Evolutionary conservation across 1,284 basidiomycete genomes (phyloP).

Genomic region (Farysia itapuensis): DNA sequence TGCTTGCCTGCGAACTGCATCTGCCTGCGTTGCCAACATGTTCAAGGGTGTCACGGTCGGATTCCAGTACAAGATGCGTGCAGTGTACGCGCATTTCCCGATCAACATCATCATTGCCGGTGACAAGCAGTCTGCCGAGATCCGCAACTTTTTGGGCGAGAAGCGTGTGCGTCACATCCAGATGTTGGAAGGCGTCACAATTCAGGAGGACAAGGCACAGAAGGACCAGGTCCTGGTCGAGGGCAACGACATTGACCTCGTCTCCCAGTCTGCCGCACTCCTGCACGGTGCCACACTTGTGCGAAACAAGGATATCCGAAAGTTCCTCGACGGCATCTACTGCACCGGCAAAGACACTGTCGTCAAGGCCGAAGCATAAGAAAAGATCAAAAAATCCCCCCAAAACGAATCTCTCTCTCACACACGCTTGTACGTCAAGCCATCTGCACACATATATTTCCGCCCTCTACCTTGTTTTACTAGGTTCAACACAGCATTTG

Average conservation of each 20-base stretch:
- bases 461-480: background rate
- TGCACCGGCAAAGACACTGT: constrained; percentile 75
- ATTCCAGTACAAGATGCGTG: constrained; percentile 87
- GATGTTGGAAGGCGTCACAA: constrained; percentile 86
- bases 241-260: constrained; percentile 65
- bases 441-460: too few relatives aligned
- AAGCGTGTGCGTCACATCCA: constrained; percentile 85
- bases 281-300: constrained; percentile 59
- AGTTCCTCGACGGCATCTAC: constrained; percentile 71
- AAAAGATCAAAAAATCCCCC: too few relatives aligned
- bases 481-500: background rate
- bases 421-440: too few relatives aligned
- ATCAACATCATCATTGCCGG: constrained; percentile 98
- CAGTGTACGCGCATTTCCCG: constrained; percentile 99
- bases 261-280: constrained; percentile 58
- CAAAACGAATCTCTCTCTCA: too few relatives aligned
- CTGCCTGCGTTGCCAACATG: constrained; percentile 94
- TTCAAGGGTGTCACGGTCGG: constrained; percentile 83
- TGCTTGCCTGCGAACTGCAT: constrained; percentile 94
- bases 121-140: constrained; percentile 77
- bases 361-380: constrained; percentile 65
- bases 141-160: constrained; percentile 97
- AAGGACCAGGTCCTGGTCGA: constrained; percentile 70
- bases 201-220: constrained; percentile 87
- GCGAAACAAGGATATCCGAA: constrained; percentile 64